Evolutionary conservation across 2,329 filamentous ascomycete genomes (phyloP).

Genomic region (Xylariales sp.): DNA sequence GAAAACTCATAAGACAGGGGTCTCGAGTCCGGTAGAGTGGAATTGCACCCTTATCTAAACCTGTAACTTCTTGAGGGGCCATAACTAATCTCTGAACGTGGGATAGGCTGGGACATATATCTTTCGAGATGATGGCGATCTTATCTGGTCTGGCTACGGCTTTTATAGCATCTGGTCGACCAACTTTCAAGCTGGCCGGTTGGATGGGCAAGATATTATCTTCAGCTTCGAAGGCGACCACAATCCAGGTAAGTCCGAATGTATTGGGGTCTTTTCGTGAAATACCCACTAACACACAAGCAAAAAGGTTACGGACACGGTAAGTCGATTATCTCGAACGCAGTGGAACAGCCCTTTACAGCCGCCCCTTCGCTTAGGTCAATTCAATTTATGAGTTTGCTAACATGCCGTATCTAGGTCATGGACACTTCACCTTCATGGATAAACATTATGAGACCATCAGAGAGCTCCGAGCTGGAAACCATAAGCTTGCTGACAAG

Average conservation of each 20-base stretch:
- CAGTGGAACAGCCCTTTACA: too few relatives aligned
- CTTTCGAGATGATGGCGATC: conserved; percentile 47
- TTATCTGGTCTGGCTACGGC: conserved; percentile 53
- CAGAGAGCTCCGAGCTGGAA: conserved; percentile 45
- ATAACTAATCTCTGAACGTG: too few relatives aligned
- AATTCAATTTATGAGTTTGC: too few relatives aligned
- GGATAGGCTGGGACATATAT: conserved; percentile 53
- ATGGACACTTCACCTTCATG: conserved; percentile 49
- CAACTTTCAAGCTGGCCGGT: conserved; percentile 48
- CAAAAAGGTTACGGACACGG: conserved; percentile 45
- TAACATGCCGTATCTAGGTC: conserved; percentile 22
- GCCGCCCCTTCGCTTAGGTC: too few relatives aligned
- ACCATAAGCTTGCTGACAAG: conserved; percentile 45
- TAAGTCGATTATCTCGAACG: neutral
- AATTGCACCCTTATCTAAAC: too few relatives aligned
- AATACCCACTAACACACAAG: too few relatives aligned
- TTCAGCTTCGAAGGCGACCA: conserved; percentile 50
- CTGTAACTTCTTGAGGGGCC: too few relatives aligned
- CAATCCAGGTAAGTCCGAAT: too few relatives aligned
- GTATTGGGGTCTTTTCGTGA: too few relatives aligned
- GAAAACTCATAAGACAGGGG: too few relatives aligned
- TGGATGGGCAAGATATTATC: conserved; percentile 47
- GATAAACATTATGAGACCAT: conserved; percentile 51
- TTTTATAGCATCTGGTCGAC: conserved; percentile 47
- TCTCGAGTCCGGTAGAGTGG: too few relatives aligned